Evolutionary conservation across 2,329 filamentous ascomycete species (phyloP), one percentile per base, ranked within the genome.

Genomic region (Epichloe coenophiala): DNA sequence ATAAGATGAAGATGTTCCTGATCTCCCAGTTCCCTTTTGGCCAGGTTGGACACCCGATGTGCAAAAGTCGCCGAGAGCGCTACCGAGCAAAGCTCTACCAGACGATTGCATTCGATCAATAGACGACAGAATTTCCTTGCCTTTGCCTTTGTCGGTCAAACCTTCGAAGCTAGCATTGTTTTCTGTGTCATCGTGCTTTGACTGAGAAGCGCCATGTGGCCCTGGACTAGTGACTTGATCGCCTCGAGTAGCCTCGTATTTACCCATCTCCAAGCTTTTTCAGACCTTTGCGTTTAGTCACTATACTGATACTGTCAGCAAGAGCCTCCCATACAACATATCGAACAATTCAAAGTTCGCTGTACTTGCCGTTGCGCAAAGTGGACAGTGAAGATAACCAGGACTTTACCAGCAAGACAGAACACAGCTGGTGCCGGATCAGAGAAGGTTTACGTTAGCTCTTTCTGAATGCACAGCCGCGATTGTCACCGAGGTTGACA

Each of bases 1-100:
- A 33, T 19, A 42, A 11, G 44, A 27, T 23, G 48, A 49, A n/a
- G 44, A 45, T 19, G 48, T 31, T n/a, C 52, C 46, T 13, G 47
- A 45, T 8, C 44, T 45, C 9, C 35, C 50, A 9, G 33, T 19
- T 12, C 54, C 54, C 45, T 65, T 63, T 45, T 57, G 23, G 17
- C 12, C 19, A 17, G 27, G 12, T 3, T 33, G 17, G 17, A 17
- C 7, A 11, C 21, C 23, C 2, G 45, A 15, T n/a, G 35, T 8
- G 8, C n/a, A 5, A 21, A 45, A 38, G 27, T 45, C 36, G 23
- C 15, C 41, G 21, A 53, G 40, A 44, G 48, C 35, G 12, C 19
- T 41, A 5, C 31, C 31, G 7, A 53, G 23, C 15, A 50, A 36
- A 21, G 40, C 17, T 31, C 27, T 47, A 15, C 51, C 51, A 40